phyloP scores from a whole-genome alignment of 2,329 filamentous ascomycete genomes.

The Colletotrichum gigasporum region DNA sequence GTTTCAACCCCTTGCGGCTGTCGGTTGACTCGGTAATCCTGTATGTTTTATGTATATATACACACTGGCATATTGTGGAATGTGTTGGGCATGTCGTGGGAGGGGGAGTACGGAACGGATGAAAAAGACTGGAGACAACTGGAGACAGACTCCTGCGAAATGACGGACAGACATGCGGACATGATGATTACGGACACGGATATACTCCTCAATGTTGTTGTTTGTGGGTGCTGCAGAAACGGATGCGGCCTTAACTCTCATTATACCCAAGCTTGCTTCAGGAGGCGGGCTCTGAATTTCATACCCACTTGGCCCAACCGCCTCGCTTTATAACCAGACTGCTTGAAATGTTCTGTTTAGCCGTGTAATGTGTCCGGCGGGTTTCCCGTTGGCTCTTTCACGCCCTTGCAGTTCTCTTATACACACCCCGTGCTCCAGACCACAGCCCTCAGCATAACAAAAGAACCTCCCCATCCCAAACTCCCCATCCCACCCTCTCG shows the following conservation, averaged over 20 bases:
- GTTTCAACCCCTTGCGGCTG: background rate
- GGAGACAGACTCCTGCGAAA: background rate
- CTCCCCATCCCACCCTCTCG: no score
- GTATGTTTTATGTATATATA: background rate
- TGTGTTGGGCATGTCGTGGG: background rate
- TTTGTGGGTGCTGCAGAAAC: background rate
- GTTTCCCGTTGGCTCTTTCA: no score
- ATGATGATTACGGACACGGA: background rate
- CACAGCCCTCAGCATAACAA: background rate
- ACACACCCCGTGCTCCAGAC: no score
- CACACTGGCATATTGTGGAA: background rate
- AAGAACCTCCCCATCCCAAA: no score
- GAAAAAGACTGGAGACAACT: background rate
- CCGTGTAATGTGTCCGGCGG: no score
- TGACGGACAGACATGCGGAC: background rate
- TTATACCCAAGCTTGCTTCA: constrained; percentile 22
- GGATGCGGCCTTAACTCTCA: constrained; percentile 9
- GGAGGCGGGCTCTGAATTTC: constrained; percentile 7
- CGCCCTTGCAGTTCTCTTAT: background rate
- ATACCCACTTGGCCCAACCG: background rate
- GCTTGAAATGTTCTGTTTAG: no score
- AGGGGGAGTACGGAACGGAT: background rate
- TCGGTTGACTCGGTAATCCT: no score
- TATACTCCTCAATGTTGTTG: background rate
- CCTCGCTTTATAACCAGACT: background rate